Conservation (phyloP, 2,329 filamentous ascomycete species). For the Botrytis deweyae region DNA sequence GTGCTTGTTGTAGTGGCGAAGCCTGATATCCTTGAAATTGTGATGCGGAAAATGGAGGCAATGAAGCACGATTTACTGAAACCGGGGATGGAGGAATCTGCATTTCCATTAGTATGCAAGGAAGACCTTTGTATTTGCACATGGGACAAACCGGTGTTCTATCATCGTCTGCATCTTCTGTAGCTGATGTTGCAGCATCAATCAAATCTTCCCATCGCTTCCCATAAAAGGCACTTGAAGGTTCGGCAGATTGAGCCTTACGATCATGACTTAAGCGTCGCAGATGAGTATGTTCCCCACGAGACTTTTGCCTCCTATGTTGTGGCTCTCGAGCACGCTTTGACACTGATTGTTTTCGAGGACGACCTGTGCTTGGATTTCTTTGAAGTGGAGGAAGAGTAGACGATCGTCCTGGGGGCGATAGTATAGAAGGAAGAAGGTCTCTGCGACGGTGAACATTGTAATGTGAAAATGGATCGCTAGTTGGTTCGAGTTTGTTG, state of each 20-base stretch:
- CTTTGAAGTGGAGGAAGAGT: constrained; percentile 83
- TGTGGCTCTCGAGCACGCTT: constrained; percentile 73
- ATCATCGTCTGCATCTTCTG: constrained; percentile 87
- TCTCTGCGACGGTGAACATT: constrained; percentile 65
- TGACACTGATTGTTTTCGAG: constrained; percentile 82
- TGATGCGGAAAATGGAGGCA: constrained; percentile 59
- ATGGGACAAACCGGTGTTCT: constrained; percentile 72
- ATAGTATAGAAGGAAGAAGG: constrained; percentile 77
- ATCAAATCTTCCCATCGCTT: constrained; percentile 97
- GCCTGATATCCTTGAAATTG: constrained; percentile 76
- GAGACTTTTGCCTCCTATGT: constrained; percentile 77
- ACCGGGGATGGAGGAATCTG: constrained; percentile 66
- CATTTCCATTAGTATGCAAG: constrained; percentile 30
- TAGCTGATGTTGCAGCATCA: constrained; percentile 88
- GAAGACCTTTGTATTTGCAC: not conserved
- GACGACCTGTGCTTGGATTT: constrained; percentile 66
- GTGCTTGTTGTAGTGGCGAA: constrained; percentile 83
- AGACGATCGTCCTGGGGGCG: constrained; percentile 82
- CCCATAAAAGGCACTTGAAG: constrained; percentile 56
- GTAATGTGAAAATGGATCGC: constrained; percentile 68
- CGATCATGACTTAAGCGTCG: constrained; percentile 67
- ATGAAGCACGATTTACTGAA: constrained; percentile 60
- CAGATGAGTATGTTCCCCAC: constrained; percentile 65
- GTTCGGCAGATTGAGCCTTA: constrained; percentile 85
- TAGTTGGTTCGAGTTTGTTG: constrained; percentile 52